Conservation (phyloP, 176 grass and related monocot species). For the Melocanna baccifera region DNA sequence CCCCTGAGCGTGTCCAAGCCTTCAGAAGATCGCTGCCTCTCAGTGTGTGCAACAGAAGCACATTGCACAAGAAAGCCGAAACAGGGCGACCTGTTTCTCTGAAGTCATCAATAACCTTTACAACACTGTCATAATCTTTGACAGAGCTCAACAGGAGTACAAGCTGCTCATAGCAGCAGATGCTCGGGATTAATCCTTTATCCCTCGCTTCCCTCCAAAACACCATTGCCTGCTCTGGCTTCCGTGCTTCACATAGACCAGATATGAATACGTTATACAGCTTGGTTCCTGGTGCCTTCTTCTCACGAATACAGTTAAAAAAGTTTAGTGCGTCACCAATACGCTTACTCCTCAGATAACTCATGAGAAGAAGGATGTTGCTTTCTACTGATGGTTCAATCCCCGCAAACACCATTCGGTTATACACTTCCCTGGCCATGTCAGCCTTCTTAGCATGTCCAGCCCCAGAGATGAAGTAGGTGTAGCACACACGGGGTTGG, state of each 20-base stretch:
- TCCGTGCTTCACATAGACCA: slow-evolving; percentile 72
- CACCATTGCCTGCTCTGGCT: slow-evolving; percentile 63
- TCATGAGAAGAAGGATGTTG: slow-evolving; percentile 66
- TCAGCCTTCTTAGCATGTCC: slow-evolving; percentile 65
- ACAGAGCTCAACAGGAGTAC: slow-evolving; percentile 58
- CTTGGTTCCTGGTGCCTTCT: slow-evolving; percentile 54
- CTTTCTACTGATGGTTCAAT: slow-evolving; percentile 56
- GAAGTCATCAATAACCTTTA: slow-evolving; percentile 81
- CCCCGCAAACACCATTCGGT: slow-evolving; percentile 63
- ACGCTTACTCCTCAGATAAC: slow-evolving; percentile 81
- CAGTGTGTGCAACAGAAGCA: slow-evolving; percentile 80
- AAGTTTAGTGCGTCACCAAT: slow-evolving; percentile 69
- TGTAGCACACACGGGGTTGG: slow-evolving; percentile 60
- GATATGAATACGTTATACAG: slow-evolving; percentile 85
- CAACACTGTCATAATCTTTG: slow-evolving; percentile 58
- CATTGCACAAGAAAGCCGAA: slow-evolving; percentile 87
- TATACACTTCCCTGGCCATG: slow-evolving; percentile 71
- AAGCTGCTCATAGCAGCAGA: slow-evolving; percentile 82
- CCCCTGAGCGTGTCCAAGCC: slow-evolving; percentile 57
- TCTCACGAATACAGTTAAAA: slow-evolving; percentile 57
- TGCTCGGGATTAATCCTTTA: slow-evolving; percentile 74
- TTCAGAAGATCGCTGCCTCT: slow-evolving; percentile 49
- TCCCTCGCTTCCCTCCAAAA: slow-evolving; percentile 84
- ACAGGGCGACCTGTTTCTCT: slow-evolving; percentile 79
- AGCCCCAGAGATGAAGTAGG: slow-evolving; percentile 81